phyloP scores from a whole-genome alignment of 768 basidiomycete genomes.

The Trametes cubensis region DNA sequence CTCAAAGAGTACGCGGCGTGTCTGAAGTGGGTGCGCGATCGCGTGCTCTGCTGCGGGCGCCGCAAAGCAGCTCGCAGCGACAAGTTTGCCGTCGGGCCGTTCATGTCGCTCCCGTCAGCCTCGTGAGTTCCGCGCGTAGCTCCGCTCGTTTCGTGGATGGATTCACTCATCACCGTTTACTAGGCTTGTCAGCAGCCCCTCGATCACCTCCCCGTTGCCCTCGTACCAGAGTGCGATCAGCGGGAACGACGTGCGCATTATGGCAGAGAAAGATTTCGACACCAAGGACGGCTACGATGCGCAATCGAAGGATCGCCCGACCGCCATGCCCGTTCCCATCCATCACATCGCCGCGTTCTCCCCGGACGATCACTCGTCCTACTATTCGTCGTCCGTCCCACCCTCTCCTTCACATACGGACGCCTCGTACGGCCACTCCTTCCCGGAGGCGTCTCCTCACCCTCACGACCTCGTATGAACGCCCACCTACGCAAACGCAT shows the following conservation, averaged over 20 bases:
- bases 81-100: neutral
- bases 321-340: neutral
- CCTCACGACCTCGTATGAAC: neutral
- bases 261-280: neutral
- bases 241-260: neutral
- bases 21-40: constrained; percentile 9
- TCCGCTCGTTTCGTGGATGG: neutral
- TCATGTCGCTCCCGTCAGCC: neutral
- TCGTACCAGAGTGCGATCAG: neutral
- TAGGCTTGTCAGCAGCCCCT: neutral
- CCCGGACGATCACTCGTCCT: neutral
- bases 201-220: neutral
- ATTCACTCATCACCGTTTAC: neutral
- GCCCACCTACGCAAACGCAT: neutral
- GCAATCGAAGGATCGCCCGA: neutral
- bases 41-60: neutral
- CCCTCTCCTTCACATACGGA: neutral
- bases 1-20: constrained; percentile 35
- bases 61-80: neutral
- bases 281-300: neutral
- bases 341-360: neutral
- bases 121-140: neutral
- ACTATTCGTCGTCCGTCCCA: neutral
- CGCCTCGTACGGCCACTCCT: neutral
- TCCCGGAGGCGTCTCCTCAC: neutral